Percentiles rank a stretch among this genome's conserved stretches.
phyloP scores from a whole-genome alignment of 2,329 filamentous ascomycete species.

The Hypoxylon sp. region DNA sequence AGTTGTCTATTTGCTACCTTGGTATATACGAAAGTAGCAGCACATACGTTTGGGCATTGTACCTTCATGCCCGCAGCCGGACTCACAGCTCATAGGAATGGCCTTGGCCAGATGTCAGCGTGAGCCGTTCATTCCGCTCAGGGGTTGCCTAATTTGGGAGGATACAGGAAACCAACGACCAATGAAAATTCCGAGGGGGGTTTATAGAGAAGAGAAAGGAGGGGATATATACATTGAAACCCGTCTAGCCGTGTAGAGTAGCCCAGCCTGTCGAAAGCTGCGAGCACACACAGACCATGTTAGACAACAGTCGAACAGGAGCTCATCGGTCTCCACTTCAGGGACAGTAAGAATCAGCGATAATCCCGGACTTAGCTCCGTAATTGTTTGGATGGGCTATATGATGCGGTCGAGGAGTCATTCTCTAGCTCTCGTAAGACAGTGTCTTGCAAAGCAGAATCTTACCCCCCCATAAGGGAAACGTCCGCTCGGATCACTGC shows the following conservation, averaged over 20 bases:
- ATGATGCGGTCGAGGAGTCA: slow-evolving; percentile 2
- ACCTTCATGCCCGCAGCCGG: slow-evolving; percentile 1
- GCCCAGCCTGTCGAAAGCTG: neutral
- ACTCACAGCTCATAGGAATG: neutral
- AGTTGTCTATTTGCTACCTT: slow-evolving; percentile 8
- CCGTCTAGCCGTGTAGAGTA: neutral
- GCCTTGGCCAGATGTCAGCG: neutral
- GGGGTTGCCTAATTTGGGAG: neutral
- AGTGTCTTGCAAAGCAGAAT: slow-evolving; percentile 23
- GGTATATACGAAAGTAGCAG: slow-evolving; percentile 6
- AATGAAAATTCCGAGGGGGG: neutral
- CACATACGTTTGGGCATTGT: slow-evolving; percentile 2
- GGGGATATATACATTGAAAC: neutral
- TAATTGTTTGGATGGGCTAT: slow-evolving; percentile 6
- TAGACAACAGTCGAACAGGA: neutral
- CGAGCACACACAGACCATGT: neutral
- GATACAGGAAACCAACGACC: neutral
- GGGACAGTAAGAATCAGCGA: slow-evolving; percentile 2
- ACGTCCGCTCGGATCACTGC: slow-evolving; percentile 1
- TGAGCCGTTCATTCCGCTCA: neutral
- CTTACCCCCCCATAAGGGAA: slow-evolving; percentile 9
- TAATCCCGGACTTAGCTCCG: slow-evolving; percentile 19
- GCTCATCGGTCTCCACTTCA: neutral
- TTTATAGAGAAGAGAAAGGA: neutral
- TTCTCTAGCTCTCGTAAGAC: slow-evolving; percentile 22